Evolutionary conservation across 2,329 filamentous ascomycete genomes (phyloP).

Genomic region (Fusarium virguliforme): DNA sequence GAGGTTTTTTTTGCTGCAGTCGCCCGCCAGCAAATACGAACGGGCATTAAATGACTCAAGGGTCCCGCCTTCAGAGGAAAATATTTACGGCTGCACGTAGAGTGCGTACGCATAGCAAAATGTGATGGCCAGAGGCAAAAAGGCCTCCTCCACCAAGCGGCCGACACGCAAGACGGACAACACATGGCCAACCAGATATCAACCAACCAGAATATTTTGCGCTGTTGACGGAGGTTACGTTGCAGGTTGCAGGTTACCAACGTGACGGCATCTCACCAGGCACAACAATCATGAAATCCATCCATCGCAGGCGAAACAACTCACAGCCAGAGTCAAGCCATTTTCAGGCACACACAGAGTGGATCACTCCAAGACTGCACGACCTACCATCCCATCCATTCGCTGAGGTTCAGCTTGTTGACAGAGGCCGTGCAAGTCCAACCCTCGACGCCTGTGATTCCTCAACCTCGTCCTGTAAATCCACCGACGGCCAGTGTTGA

Average conservation of each 20-base stretch:
- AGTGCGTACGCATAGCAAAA: too few species aligned
- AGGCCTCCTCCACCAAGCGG: neutral
- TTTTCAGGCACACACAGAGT: conserved; percentile 2
- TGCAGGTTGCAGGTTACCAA: conserved; percentile 1
- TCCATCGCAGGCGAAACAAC: conserved; percentile 1
- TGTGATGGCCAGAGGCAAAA: neutral
- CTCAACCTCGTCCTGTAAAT: conserved; percentile 3
- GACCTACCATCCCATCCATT: neutral
- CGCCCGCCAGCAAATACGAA: conserved; percentile 23
- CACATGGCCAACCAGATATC: neutral
- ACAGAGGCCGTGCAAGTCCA: conserved; percentile 2
- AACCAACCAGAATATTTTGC: neutral
- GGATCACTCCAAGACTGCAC: neutral
- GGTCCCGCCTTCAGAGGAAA: conserved; percentile 1
- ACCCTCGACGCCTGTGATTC: neutral
- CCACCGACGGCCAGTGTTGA: neutral
- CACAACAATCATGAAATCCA: neutral
- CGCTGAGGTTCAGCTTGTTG: neutral
- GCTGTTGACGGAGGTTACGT: neutral
- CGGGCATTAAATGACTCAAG: conserved; percentile 13
- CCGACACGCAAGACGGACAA: conserved; percentile 1
- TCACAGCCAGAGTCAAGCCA: conserved; percentile 7
- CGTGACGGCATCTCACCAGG: neutral
- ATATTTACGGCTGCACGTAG: neutral
- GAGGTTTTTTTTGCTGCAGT: conserved; percentile 14